These are phyloP conservation scores for Thozetella sp. DNA, from an alignment of 495 filamentous ascomycete species.

Conservation along the genomic window DNA sequence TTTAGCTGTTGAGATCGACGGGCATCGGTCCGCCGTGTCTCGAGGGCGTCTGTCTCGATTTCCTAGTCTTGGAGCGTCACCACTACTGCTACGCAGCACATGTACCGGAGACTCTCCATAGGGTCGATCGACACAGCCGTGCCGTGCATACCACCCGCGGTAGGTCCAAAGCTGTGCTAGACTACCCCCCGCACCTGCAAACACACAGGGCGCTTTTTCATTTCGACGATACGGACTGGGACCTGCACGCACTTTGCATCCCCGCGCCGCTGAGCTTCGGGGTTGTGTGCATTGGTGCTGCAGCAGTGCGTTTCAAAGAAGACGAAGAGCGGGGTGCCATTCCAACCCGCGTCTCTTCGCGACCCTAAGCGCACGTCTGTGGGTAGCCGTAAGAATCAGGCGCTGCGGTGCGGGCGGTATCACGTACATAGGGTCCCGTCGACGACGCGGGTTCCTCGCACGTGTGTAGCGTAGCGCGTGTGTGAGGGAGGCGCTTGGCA, in stretches of 20 bases:
- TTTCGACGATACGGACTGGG: neutral
- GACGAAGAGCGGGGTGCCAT: neutral
- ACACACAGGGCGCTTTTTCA: slow-evolving; percentile 3
- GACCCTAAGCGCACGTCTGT: neutral
- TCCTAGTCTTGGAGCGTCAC: no score
- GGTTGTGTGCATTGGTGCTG: neutral
- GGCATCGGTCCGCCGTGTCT: no score
- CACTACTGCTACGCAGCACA: slow-evolving; percentile 7
- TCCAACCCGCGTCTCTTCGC: neutral
- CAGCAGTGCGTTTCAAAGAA: slow-evolving; percentile 1
- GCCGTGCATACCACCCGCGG: no score
- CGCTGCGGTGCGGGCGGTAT: no score
- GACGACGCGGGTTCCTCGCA: no score
- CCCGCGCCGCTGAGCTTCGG: neutral
- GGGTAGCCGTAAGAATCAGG: neutral
- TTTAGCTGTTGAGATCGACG: neutral
- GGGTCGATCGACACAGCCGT: no score
- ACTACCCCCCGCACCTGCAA: neutral
- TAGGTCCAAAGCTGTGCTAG: neutral
- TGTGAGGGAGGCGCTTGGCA: no score
- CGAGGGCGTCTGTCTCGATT: no score
- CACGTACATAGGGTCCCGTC: no score
- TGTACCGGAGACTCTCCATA: no score
- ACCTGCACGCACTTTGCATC: slow-evolving; percentile 1
- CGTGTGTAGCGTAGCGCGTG: no score